Evolutionary conservation across 2,329 filamentous ascomycete species (phyloP).

Genomic region (Sporothrix schenckii): DNA sequence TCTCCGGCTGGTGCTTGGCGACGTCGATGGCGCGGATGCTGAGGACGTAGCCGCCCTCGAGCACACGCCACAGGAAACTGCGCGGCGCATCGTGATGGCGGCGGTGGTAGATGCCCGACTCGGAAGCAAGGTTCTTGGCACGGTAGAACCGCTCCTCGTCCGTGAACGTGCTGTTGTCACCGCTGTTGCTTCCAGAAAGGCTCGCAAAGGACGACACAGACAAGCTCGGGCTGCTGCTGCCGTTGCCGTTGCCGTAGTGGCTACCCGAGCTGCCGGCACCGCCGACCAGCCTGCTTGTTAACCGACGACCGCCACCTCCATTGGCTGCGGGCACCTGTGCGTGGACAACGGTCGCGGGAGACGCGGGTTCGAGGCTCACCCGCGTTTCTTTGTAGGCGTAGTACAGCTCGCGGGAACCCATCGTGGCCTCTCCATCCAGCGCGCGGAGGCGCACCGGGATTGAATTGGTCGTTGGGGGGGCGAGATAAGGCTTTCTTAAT

Average conservation of each 20-base stretch:
- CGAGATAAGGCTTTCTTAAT: background rate
- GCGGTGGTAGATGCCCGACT: conserved; percentile 84
- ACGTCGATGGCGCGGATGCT: conserved; percentile 84
- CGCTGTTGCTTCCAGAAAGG: conserved; percentile 44
- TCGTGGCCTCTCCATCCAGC: conserved; percentile 65
- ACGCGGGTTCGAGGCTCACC: conserved; percentile 76
- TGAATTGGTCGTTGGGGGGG: background rate
- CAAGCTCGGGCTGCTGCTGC: conserved; percentile 39
- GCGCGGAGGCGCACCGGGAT: conserved; percentile 21
- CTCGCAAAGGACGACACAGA: conserved; percentile 13
- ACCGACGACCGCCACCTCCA: conserved; percentile 36
- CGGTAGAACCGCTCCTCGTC: conserved; percentile 73
- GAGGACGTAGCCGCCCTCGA: conserved; percentile 77
- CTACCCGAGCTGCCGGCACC: conserved; percentile 34
- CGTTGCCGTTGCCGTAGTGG: conserved; percentile 42
- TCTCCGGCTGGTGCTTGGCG: conserved; percentile 64
- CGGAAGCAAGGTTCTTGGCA: conserved; percentile 70
- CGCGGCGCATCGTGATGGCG: conserved; percentile 74
- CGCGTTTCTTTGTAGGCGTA: conserved; percentile 85
- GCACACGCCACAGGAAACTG: conserved; percentile 86
- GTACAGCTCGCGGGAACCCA: conserved; percentile 64
- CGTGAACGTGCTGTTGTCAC: conserved; percentile 50
- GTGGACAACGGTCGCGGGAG: conserved; percentile 68
- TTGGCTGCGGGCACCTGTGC: conserved; percentile 65
- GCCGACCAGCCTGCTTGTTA: conserved; percentile 29